Conservation (phyloP, 768 basidiomycete genomes). For the Termitomyces sp. region DNA sequence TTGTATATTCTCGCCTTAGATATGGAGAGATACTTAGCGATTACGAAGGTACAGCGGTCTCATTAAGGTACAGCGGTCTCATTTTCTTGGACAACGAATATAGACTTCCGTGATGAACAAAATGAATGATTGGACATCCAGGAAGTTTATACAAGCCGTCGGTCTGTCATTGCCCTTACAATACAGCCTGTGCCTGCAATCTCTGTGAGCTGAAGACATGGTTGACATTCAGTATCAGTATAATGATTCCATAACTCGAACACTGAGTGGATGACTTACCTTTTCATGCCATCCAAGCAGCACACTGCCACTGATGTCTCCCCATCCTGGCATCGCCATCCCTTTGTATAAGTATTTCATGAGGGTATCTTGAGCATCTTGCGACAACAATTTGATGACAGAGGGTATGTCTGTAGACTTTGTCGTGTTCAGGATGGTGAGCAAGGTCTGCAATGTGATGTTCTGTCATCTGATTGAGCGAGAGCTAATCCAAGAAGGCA, state of each 20-base stretch:
- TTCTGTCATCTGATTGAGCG: slow-evolving; percentile 41
- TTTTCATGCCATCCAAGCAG: slow-evolving; percentile 93
- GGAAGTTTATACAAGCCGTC: slow-evolving; percentile 42
- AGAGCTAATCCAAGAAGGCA: neutral
- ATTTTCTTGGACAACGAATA: neutral
- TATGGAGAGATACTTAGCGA: neutral
- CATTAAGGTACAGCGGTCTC: neutral
- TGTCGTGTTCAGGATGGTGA: slow-evolving; percentile 92
- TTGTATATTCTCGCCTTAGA: neutral
- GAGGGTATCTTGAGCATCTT: slow-evolving; percentile 80
- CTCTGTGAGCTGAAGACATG: slow-evolving; percentile 71
- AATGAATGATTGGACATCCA: neutral
- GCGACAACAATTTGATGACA: slow-evolving; percentile 69
- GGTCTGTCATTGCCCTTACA: slow-evolving; percentile 73
- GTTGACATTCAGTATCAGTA: neutral
- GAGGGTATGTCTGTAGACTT: slow-evolving; percentile 82
- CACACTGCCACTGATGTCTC: slow-evolving; percentile 59
- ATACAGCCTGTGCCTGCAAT: slow-evolving; percentile 94
- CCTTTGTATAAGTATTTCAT: slow-evolving; percentile 99
- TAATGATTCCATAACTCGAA: slow-evolving; percentile 16
- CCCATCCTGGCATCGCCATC: slow-evolving; percentile 70
- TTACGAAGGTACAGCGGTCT: neutral
- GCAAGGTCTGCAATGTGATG: slow-evolving; percentile 72
- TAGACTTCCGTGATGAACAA: neutral
- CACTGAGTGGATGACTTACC: slow-evolving; percentile 38